Evolutionary conservation across 2,329 filamentous ascomycete species (phyloP).

Genomic region (Fusarium piperis): DNA sequence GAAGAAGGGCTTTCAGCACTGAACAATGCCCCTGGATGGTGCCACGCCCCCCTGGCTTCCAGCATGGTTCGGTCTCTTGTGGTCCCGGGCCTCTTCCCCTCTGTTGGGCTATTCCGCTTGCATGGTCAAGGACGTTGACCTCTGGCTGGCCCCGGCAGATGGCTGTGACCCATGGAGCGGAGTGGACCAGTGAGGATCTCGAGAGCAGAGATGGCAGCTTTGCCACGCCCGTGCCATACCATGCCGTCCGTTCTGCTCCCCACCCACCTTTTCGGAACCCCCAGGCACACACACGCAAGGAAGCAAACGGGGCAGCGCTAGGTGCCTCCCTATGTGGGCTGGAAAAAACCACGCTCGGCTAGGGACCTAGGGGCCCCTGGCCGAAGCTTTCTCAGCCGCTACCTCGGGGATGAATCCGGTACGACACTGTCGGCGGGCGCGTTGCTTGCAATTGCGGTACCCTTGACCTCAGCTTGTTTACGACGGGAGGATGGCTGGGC

Average conservation of each 20-base stretch:
- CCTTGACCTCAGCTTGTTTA: slow-evolving; percentile 16
- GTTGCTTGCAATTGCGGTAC: slow-evolving; percentile 17
- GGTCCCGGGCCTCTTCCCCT: slow-evolving; percentile 12
- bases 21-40: slow-evolving; percentile 29
- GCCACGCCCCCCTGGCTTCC: slow-evolving; percentile 31
- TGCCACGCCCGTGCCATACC: slow-evolving; percentile 38
- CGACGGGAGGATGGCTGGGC: slow-evolving; percentile 28
- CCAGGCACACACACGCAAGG: slow-evolving; percentile 19
- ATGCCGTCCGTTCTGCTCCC: slow-evolving; percentile 17
- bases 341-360: slow-evolving; percentile 39
- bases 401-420: slow-evolving; percentile 32
- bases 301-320: slow-evolving; percentile 16
- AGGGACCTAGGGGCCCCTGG: slow-evolving; percentile 14
- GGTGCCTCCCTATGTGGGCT: not conserved
- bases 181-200: slow-evolving; percentile 1
- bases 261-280: slow-evolving; percentile 17
- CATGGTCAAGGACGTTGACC: slow-evolving; percentile 27
- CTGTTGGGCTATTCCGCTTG: slow-evolving; percentile 26
- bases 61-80: slow-evolving; percentile 24
- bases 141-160: slow-evolving; percentile 34
- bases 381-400: slow-evolving; percentile 23
- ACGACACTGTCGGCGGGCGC: slow-evolving; percentile 20
- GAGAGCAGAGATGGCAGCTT: slow-evolving; percentile 28
- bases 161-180: slow-evolving; percentile 18
- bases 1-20: slow-evolving; percentile 11